These are phyloP conservation scores for Flaveria floridana DNA, from an alignment of 140 eudicot species.

Conservation along the genomic window DNA sequence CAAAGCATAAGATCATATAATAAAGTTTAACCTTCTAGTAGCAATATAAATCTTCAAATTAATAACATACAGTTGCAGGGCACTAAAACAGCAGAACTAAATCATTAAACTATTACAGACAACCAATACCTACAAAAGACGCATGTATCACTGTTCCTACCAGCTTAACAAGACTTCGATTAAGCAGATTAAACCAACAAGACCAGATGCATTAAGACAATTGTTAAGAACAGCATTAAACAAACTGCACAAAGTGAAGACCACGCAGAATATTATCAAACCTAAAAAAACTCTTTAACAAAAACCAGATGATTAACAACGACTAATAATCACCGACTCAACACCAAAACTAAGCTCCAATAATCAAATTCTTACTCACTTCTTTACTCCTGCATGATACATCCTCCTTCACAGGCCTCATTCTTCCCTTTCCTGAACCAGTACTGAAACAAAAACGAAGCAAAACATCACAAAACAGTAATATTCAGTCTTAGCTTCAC, in stretches of 20 bases:
- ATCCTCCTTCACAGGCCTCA: constrained; percentile 38
- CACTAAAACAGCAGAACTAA: neutral
- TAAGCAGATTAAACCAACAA: no score
- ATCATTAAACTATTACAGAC: no score
- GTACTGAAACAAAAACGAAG: constrained; percentile 21
- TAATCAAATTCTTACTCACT: constrained; percentile 32
- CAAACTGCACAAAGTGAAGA: no score
- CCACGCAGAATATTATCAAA: no score
- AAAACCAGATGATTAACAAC: neutral
- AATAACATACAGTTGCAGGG: neutral
- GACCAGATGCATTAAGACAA: no score
- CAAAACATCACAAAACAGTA: constrained; percentile 24
- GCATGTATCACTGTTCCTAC: no score
- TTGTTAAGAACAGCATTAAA: no score
- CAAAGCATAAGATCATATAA: neutral
- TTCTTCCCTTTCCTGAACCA: constrained; percentile 14
- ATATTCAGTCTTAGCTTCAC: constrained; percentile 10
- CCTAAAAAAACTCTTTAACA: no score
- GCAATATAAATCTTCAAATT: neutral
- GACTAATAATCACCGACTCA: neutral
- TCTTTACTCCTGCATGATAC: constrained; percentile 16
- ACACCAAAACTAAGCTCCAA: constrained; percentile 1
- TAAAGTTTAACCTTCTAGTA: neutral
- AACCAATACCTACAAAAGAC: no score
- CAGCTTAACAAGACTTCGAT: no score